Percentiles rank a stretch among this genome's conserved stretches.
phyloP scores from a whole-genome alignment of 768 basidiomycete species.

The Macrolepiota albuminosa region DNA sequence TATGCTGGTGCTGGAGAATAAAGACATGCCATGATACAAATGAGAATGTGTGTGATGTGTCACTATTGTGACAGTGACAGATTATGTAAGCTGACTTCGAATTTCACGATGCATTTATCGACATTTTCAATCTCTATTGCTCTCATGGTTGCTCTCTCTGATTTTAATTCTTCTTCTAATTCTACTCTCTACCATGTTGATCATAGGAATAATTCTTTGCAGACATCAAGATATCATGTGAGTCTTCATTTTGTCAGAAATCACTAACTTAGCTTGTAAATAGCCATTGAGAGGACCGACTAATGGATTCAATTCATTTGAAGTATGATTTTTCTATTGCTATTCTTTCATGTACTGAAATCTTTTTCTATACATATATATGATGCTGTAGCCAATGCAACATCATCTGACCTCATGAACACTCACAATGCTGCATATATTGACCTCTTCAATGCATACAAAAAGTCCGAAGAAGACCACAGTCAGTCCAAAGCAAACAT shows the following conservation, averaged over 20 bases:
- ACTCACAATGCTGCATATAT: not conserved
- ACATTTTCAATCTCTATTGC: not conserved
- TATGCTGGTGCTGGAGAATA: too few species aligned
- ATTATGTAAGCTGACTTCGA: not conserved
- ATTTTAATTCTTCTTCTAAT: not conserved
- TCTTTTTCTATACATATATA: not conserved
- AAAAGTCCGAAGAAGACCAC: too few species aligned
- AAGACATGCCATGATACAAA: too few species aligned
- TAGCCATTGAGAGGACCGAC: too few species aligned
- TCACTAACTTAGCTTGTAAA: not conserved
- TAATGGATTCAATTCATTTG: not conserved
- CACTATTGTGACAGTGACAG: too few species aligned
- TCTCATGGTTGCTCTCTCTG: not conserved
- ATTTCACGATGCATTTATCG: not conserved
- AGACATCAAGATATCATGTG: not conserved
- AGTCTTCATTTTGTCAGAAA: not conserved
- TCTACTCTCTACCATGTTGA: not conserved
- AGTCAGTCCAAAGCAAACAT: too few species aligned
- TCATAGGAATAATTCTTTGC: not conserved
- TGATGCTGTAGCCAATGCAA: not conserved
- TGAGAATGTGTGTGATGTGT: too few species aligned
- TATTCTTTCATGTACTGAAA: not conserved
- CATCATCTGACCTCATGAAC: not conserved
- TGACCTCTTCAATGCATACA: too few species aligned
- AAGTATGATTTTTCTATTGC: not conserved